phyloP scores from a whole-genome alignment of 2,329 filamentous ascomycete genomes.

The Aspergillus sojae region DNA sequence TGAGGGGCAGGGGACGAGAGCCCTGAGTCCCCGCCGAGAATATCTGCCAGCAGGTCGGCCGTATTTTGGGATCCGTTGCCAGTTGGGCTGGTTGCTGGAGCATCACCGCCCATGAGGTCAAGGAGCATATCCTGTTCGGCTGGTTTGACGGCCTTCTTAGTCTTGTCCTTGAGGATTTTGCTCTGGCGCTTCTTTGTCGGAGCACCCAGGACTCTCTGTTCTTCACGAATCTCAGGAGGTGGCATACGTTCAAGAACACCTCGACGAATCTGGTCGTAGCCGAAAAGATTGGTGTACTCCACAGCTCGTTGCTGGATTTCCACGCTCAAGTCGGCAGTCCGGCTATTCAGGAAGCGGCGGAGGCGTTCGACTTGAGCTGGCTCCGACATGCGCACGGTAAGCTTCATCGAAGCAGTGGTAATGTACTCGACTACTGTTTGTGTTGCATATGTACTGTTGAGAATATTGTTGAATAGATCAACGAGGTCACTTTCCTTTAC shows the following conservation, averaged over 20 bases:
- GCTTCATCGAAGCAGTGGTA: constrained; percentile 89
- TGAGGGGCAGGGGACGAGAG: constrained; percentile 57
- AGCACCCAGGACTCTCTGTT: constrained; percentile 86
- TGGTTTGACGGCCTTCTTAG: constrained; percentile 75
- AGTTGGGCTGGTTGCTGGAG: constrained; percentile 60
- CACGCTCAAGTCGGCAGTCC: constrained; percentile 86
- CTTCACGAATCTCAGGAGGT: constrained; percentile 92
- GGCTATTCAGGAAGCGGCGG: constrained; percentile 72
- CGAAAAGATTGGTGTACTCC: constrained; percentile 94
- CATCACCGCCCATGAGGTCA: constrained; percentile 87
- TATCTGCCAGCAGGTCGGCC: constrained; percentile 86
- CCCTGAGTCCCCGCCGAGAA: constrained; percentile 74
- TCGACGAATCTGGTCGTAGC: constrained; percentile 79
- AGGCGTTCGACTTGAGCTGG: constrained; percentile 84
- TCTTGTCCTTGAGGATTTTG: constrained; percentile 69
- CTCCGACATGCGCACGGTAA: constrained; percentile 85
- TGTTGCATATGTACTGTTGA: constrained; percentile 92
- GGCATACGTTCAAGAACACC: constrained; percentile 98
- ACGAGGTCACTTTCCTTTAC: constrained; percentile 89
- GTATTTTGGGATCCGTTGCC: constrained; percentile 69
- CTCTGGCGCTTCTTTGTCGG: constrained; percentile 68
- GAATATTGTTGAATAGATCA: constrained; percentile 86
- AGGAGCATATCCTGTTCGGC: constrained; percentile 89
- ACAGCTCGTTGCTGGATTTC: constrained; percentile 96
- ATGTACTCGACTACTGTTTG: constrained; percentile 95